Evolutionary conservation across 345 rosid species (phyloP), one percentile per base, ranked within the genome.

Genomic region (Euphorbia pulcherrima): DNA sequence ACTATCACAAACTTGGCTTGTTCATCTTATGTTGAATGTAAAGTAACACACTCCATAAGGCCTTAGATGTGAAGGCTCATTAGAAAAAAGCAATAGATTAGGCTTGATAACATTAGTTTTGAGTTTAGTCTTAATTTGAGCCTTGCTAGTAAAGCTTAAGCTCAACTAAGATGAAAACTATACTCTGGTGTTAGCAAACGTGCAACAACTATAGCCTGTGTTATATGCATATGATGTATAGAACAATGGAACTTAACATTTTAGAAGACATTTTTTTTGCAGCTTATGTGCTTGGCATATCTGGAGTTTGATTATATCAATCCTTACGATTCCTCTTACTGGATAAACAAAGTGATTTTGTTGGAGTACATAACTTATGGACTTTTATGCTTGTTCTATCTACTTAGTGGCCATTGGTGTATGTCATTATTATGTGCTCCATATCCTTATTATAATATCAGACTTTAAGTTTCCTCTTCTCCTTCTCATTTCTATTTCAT

Each of bases 231-330:
- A n/a, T n/a, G n/a, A n/a, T n/a, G n/a, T n/a, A n/a, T 33, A 12
- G 60, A 5, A 26, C 37, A 33, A 7, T 51, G 27, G 28, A 24
- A 16, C 24, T 20, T 72, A 23, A 72, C 47, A 35, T 39, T 35
- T 10, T 12, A 9, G 52, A 51, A 28, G 54, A 17, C 8, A 57
- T 61, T 7, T n/a, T n/a, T 33, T 28, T 57, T 74, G 77, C 83
- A 79, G 83, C 79, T 79, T n/a, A 79, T 79, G 83, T 69, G 80
- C 75, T 63, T 75, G 69, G 83, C 83, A 8, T 79, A 79, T 65
- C 69, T 79, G 56, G 83, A 79, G 72, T 79, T 79, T 35, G 83
- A 79, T 73, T 79, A 79, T 68, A 73, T 79, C 59, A 79, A 79
- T 61, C 83, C 80, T 16, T 79, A 75, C 46, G 83, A 79, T 71